Conservation (phyloP, 1,139 yeast genomes). For the Eremothecium cymbalariae region DNA sequence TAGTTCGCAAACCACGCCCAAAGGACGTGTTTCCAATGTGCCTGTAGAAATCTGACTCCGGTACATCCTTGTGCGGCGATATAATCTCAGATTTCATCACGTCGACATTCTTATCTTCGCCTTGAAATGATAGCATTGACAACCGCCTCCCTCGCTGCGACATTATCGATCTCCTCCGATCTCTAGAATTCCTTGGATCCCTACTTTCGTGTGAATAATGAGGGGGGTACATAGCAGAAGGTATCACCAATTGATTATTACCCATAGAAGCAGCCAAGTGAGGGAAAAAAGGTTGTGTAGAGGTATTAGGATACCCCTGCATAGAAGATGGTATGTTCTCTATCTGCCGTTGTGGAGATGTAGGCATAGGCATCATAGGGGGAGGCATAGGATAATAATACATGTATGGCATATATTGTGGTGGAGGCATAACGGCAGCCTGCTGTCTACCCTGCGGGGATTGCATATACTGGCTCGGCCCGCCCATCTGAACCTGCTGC, state of each 20-base stretch:
- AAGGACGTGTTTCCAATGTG: conserved; percentile 27
- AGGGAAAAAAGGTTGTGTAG: conserved; percentile 25
- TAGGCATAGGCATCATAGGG: conserved; percentile 21
- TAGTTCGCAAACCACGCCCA: conserved; percentile 24
- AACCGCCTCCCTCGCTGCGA: conserved; percentile 24
- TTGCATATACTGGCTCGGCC: conserved; percentile 2
- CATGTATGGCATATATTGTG: conserved; percentile 19
- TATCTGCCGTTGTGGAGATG: conserved; percentile 17
- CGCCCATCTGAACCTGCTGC: conserved; percentile 6
- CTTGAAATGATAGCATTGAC: conserved; percentile 22
- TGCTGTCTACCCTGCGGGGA: neutral
- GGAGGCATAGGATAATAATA: conserved; percentile 22
- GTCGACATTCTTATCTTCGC: conserved; percentile 14
- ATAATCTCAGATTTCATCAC: conserved; percentile 14
- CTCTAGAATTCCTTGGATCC: conserved; percentile 9
- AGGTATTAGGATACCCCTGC: conserved; percentile 19
- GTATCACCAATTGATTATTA: conserved; percentile 19
- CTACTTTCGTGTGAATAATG: conserved; percentile 5
- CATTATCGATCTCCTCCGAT: conserved; percentile 18
- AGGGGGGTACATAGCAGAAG: conserved; percentile 12
- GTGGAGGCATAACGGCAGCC: conserved; percentile 8
- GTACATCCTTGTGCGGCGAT: conserved; percentile 30
- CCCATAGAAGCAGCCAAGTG: conserved; percentile 5
- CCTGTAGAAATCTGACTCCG: conserved; percentile 28
- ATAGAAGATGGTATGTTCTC: conserved; percentile 14